Evolutionary conservation across 148 eudicot species (phyloP).

Genomic region (Talinum fruticosum): DNA sequence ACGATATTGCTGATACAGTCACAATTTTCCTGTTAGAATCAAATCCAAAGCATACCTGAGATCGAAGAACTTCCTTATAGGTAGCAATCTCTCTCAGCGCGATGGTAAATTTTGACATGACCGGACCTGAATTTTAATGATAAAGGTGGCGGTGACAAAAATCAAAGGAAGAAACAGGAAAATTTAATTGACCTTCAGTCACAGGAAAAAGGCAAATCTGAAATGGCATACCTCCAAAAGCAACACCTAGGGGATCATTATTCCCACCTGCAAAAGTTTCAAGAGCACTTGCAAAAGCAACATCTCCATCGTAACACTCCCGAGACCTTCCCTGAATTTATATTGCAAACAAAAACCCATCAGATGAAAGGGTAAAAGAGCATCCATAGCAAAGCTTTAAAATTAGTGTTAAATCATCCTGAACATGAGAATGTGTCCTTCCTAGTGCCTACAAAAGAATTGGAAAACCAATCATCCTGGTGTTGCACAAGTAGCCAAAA

Average conservation of each 20-base stretch:
- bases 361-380: background rate
- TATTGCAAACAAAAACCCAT: conserved; percentile 16
- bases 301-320: conserved; percentile 78
- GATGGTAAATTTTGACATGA: conserved; percentile 76
- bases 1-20: background rate
- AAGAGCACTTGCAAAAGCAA: conserved; percentile 76
- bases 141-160: background rate
- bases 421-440: background rate
- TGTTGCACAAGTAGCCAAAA: background rate
- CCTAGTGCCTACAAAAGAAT: background rate
- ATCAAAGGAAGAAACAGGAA: background rate
- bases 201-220: background rate
- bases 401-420: background rate
- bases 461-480: background rate
- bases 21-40: background rate
- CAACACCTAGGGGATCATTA: conserved; percentile 68
- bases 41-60: conserved; percentile 44
- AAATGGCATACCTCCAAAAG: conserved; percentile 67
- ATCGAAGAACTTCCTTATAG: conserved; percentile 86
- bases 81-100: conserved; percentile 84
- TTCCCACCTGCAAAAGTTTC: conserved; percentile 75
- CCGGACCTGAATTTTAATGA: conserved; percentile 57
- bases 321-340: conserved; percentile 82
- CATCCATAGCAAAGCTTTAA: background rate
- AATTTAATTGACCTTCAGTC: background rate